Conservation (phyloP, 495 filamentous ascomycete genomes). For the Penicillium odoratum region DNA sequence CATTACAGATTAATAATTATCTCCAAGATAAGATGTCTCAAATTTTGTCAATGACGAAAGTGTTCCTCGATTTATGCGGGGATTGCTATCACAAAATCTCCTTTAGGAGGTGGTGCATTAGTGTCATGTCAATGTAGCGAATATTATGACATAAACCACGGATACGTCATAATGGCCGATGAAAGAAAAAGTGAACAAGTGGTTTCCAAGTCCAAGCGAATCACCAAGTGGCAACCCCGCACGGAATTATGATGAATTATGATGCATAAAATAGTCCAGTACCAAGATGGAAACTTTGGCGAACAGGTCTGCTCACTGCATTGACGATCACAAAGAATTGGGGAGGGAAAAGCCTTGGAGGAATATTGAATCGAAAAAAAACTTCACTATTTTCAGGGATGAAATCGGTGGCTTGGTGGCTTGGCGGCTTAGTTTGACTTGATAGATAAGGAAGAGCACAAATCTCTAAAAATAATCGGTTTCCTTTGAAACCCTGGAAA, state of each 20-base stretch:
- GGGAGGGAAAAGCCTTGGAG: background rate
- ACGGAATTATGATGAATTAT: background rate
- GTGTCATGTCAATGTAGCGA: background rate
- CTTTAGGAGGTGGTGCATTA: background rate
- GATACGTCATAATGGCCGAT: background rate
- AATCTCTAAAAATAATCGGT: background rate
- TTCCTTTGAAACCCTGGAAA: too few species aligned
- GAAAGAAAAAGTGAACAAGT: background rate
- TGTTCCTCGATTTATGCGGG: background rate
- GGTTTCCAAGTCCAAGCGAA: background rate
- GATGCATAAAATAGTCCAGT: background rate
- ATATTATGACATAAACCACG: background rate
- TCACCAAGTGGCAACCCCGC: background rate
- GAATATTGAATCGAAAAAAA: background rate
- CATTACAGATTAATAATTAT: background rate
- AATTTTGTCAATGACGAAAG: background rate
- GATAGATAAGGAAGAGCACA: background rate
- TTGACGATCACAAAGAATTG: background rate
- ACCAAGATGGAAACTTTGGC: background rate
- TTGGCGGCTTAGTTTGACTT: background rate
- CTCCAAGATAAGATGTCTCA: background rate
- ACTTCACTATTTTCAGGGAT: background rate
- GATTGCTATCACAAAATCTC: background rate
- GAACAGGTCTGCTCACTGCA: background rate
- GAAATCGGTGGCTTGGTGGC: background rate